Evolutionary conservation across 257 asterid genomes (phyloP).

Genomic region (Cinchona pubescens): DNA sequence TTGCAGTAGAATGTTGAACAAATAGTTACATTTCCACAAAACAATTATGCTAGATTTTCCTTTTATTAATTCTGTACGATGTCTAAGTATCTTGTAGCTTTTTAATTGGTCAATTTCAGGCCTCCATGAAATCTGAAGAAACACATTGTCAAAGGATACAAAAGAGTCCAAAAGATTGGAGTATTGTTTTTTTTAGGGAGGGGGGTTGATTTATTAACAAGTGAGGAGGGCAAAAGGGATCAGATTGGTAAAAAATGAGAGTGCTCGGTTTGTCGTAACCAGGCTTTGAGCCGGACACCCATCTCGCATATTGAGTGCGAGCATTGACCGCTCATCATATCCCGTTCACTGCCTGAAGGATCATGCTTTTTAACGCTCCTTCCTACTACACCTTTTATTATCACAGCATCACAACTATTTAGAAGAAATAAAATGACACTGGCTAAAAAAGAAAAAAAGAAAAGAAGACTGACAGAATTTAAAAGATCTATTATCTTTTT

Average conservation of each 20-base stretch:
- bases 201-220: no score
- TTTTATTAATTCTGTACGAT: no score
- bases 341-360: conserved; percentile 77
- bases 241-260: conserved; percentile 50
- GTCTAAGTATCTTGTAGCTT: no score
- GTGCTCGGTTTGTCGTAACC: conserved; percentile 66
- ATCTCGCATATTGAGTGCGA: conserved; percentile 57
- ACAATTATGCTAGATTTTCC: no score
- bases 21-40: no score
- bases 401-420: not conserved
- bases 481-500: not conserved
- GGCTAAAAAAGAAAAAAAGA: no score
- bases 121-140: no score
- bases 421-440: no score
- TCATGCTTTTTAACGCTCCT: accelerated
- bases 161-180: no score
- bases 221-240: conserved; percentile 45
- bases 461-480: no score
- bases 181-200: no score
- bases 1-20: not conserved
- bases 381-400: not conserved
- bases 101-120: no score
- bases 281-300: conserved; percentile 65
- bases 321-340: conserved; percentile 66
- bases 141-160: not conserved